A percentile compares a stretch with the other conserved stretches of the same genome.
Evolutionary conservation across 768 basidiomycete genomes (phyloP).

Genomic region (Mycena maculata): DNA sequence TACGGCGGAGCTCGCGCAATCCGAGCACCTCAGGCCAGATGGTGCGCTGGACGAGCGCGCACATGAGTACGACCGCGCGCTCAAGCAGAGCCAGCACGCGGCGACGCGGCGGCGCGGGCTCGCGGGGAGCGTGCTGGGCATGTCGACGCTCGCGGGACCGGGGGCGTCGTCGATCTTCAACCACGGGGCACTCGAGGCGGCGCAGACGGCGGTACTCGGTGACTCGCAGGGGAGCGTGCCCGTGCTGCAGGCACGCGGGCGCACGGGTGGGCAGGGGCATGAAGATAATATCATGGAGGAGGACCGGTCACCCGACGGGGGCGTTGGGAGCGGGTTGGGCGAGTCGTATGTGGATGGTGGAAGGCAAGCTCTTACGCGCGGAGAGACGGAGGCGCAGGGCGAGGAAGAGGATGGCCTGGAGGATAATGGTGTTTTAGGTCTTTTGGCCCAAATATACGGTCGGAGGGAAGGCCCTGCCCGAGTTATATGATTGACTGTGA

Average conservation of each 20-base stretch:
- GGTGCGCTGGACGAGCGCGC: constrained; percentile 60
- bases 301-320: constrained; percentile 63
- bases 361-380: constrained; percentile 50
- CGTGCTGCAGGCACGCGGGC: constrained; percentile 10
- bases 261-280: constrained; percentile 23
- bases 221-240: constrained; percentile 76
- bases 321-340: constrained; percentile 71
- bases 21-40: constrained; percentile 50
- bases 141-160: constrained; percentile 58
- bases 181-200: constrained; percentile 61
- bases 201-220: constrained; percentile 78
- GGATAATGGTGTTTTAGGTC: constrained; percentile 86
- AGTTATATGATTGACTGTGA: constrained; percentile 53
- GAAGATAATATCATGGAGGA: constrained; percentile 51
- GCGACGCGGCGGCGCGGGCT: constrained; percentile 61
- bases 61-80: constrained; percentile 81
- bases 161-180: constrained; percentile 60
- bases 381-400: constrained; percentile 63
- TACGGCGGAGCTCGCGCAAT: constrained; percentile 29
- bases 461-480: constrained; percentile 64
- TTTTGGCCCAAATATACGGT: constrained; percentile 89
- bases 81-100: constrained; percentile 73
- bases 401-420: constrained; percentile 75
- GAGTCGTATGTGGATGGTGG: constrained; percentile 83
- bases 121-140: constrained; percentile 59